Evolutionary conservation across 768 basidiomycete genomes (phyloP), one percentile per base, ranked within the genome.

Genomic region (Serendipita vermifera): DNA sequence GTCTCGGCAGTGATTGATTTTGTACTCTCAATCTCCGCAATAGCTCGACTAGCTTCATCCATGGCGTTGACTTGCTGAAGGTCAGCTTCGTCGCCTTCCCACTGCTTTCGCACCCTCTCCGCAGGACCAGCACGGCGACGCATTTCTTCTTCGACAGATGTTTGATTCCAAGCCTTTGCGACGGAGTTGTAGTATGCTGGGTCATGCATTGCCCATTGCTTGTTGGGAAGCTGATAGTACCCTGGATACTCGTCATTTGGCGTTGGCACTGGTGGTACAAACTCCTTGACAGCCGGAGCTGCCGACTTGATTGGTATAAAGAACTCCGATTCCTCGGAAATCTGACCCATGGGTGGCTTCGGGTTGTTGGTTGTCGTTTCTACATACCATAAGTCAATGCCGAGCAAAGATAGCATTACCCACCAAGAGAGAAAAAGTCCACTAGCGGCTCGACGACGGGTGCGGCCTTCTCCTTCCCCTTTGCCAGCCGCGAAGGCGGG

Each of bases 171-270:
- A 33, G 83, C 15, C 67, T 65, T 63, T 85, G 73, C 88, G 87
- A 90, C 64, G 80, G 82, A 57, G 79, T 75, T 73, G 62, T 85
- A 91, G 66, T 85, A 87, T 32, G 64, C 74, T 0, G 78, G 68
- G 54, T 91, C 86, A 63, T 90, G 75, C 0, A 81, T 79, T 24
- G 78, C 83, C 81, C 88, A 93, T 32, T 75, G 68, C 15, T 89
- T 89, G 5, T 85, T 83, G 0, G 89, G 87, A 17, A 85, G 75
- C 55, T 83, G 81, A 62, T 91, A 90, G 70, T 91, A 92, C 4
- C 89, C 89, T 0, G 89, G 89, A 66, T 89, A 88, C 14, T 79
- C 77, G 64, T 91, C 89, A 5, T 73, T 72, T 3, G 78, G 77
- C 4, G 81, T 83, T 1, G 89, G 88, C 54, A 82, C 80, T 1